Conservation (phyloP, 108 stramenopile genomes). For the Bacterosira constricta region DNA sequence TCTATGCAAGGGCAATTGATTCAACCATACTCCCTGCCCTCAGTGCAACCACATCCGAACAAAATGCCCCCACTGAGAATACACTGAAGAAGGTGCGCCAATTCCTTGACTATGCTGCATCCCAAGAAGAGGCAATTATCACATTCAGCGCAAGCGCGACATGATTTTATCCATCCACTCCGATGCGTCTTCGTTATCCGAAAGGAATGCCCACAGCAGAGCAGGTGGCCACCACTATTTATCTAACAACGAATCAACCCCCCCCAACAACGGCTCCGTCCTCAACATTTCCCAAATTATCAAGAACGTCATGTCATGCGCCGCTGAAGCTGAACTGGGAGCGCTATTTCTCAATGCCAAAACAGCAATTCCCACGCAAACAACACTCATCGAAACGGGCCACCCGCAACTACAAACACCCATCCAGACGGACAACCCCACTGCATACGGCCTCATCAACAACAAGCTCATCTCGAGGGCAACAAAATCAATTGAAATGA, state of each 20-base stretch:
- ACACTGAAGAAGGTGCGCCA: constrained; percentile 23
- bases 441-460: neutral
- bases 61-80: constrained; percentile 3
- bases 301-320: neutral
- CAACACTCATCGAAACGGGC: constrained; percentile 1
- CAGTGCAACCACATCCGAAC: constrained; percentile 46
- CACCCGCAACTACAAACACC: neutral
- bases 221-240: neutral
- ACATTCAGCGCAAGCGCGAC: constrained; percentile 3
- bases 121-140: neutral
- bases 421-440: neutral
- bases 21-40: no score
- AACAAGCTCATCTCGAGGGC: neutral
- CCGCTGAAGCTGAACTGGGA: constrained; percentile 10
- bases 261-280: neutral
- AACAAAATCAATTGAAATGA: neutral
- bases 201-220: neutral
- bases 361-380: neutral
- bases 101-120: constrained; percentile 10
- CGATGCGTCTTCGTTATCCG: constrained; percentile 4
- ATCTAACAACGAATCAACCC: neutral
- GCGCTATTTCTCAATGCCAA: constrained; percentile 4
- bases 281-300: constrained; percentile 2
- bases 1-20: constrained; percentile 48
- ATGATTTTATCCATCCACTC: no score